Base-by-base conservation (phyloP, 1,139 yeast genomes). In the Geotrichum armillariae region DNA sequence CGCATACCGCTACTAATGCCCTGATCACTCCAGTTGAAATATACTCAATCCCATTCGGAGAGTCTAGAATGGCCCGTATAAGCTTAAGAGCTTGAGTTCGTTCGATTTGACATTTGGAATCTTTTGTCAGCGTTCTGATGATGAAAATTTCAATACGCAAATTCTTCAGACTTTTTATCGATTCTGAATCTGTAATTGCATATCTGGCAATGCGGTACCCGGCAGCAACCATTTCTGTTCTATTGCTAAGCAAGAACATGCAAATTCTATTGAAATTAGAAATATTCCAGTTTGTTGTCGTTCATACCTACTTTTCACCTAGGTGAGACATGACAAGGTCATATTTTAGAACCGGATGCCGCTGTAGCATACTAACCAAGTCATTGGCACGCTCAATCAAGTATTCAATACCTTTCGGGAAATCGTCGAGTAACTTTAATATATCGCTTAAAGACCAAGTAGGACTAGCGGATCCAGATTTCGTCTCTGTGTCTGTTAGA, bases 21-120 rank as follows among this genome's bases (percentile, higher is more conserved):
- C 90, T 81, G 1, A 87, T 72, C 3, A 87, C 76, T 0, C 95
- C 89, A 31, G 79, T 72, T 1, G 85, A 78, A 11, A 90, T 64
- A 55, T 77, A 76, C 23, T 74, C 71, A 3, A 77, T 69, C 0
- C 91, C 91, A 33, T 71, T 74, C 1, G 79, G 79, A 1, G 81
- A 72, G 37, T 76, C 81, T 9, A 86, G 63, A 54, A 86, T 80
- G 40, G 76, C 71, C 31, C 97, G 73, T 0, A 89, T 68, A 27
- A 91, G 70, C 60, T 84, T 85, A 34, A 93, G 61, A 0, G 96
- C 95, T 61, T 91, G 91, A 41, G 83, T 82, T 56, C 93, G 77
- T 61, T 91, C 97, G 3, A 80, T 66, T 25, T 80, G 73, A 40
- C 72, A 68, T 14, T 78, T 67, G 29, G 73, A 66, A 22, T 78